Evolutionary conservation across 352 stramenopile genomes (phyloP).

Genomic region (Elongisporangium prolatum): DNA sequence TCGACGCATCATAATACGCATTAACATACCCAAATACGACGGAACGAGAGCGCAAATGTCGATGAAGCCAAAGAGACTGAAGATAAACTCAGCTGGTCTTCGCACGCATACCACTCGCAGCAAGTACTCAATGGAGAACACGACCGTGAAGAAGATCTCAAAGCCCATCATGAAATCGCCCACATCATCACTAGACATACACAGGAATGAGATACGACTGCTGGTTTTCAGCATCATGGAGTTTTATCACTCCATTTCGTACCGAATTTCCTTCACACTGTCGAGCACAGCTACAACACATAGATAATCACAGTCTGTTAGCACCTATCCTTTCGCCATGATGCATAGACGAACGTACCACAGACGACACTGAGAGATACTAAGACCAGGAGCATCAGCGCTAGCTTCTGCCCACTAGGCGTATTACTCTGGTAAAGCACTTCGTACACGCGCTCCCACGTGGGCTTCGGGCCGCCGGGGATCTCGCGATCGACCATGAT

Average conservation of each 20-base stretch:
- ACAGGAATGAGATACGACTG: background rate
- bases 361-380: conserved; percentile 63
- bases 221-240: background rate
- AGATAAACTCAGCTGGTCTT: conserved; percentile 51
- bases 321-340: too few species aligned
- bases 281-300: conserved; percentile 48
- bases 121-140: conserved; percentile 77
- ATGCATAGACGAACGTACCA: conserved; percentile 21
- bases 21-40: conserved; percentile 58
- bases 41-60: conserved; percentile 75
- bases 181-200: conserved; percentile 37
- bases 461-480: conserved; percentile 39
- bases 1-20: background rate
- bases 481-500: conserved; percentile 74
- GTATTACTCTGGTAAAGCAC: conserved; percentile 72
- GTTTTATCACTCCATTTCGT: conserved; percentile 1
- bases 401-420: conserved; percentile 55
- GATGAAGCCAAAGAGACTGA: conserved; percentile 69
- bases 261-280: conserved; percentile 67
- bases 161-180: conserved; percentile 59
- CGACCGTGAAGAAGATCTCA: conserved; percentile 73
- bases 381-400: conserved; percentile 61
- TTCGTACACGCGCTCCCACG: conserved; percentile 71
- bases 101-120: conserved; percentile 62
- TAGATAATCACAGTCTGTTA: conserved; percentile 2